Conservation (phyloP, 495 filamentous ascomycete species). For the Neurospora sp. region DNA sequence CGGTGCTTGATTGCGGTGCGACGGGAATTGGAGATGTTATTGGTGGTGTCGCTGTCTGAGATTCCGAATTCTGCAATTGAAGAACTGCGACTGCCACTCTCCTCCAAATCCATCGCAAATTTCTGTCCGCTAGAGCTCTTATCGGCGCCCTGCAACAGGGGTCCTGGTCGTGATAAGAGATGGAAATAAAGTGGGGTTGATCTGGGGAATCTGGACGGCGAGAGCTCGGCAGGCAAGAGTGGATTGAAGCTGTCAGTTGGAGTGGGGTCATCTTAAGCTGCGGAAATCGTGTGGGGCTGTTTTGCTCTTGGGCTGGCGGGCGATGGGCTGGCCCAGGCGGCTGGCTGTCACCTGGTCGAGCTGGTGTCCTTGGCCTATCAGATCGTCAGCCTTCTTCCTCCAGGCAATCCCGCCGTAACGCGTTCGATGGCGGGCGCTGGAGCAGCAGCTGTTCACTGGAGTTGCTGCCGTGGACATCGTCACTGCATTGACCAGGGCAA, state of each 20-base stretch:
- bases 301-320: background rate
- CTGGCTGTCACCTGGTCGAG: background rate
- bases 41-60: conserved; percentile 2
- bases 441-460: conserved; percentile 12
- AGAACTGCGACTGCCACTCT: background rate
- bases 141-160: conserved; percentile 18
- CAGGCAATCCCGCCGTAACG: conserved; percentile 32
- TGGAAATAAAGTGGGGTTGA: conserved; percentile 1
- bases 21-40: background rate
- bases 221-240: background rate
- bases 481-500: conserved; percentile 2
- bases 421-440: conserved; percentile 19
- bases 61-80: background rate
- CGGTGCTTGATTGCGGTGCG: background rate
- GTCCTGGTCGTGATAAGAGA: conserved; percentile 15
- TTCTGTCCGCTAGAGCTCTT: conserved; percentile 22
- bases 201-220: background rate
- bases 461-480: background rate
- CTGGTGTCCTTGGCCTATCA: background rate
- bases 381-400: conserved; percentile 19
- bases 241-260: conserved; percentile 8
- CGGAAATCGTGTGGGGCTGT: background rate
- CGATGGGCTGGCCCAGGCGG: background rate
- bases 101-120: conserved; percentile 13
- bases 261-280: conserved; percentile 2